Evolutionary conservation across 805 yeast genomes (phyloP), one percentile per base, ranked within the genome.

Genomic region (Saccharomycopsis microspora): DNA sequence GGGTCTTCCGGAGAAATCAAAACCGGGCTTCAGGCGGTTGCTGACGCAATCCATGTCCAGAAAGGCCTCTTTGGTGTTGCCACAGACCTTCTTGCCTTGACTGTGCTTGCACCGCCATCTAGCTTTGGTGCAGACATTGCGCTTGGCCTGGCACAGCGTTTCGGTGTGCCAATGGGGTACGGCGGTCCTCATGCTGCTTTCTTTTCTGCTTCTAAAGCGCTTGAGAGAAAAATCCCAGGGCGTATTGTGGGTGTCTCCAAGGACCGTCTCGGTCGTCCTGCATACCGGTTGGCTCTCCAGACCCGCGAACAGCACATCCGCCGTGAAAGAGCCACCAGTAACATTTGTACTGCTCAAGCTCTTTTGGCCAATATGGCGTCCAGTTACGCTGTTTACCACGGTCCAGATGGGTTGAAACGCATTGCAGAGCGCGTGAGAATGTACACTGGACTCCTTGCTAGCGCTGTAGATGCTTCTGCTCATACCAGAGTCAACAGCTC

Each of bases 101-200:
- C 96, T 0, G 63, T 93, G 39, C 66, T 90, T 51, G 79, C 82
- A 57, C 85, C 97, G 11, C 98, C 98, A 3, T 69, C 83, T 19
- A 72, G 76, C 39, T 85, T 84, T 58, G 88, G 87, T 47, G 97
- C 97, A 40, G 98, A 93, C 63, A 83, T 93, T 44, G 96, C 83
- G 1, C 69, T 93, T 41, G 98, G 98, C 43, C 78, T 88, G 5
- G 75, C 97, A 4, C 98, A 93, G 71, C 75, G 98, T 64, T 87
- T 93, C 58, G 98, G 98, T 59, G 97, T 90, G 38, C 97, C 98
- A 47, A 76, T 90, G 70, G 98, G 97, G 5, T 93, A 80, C 62
- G 98, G 98, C 60, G 98, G 98, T 27, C 98, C 98, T 3, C 98
- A 93, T 64, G 97, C 98, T 42, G 98, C 96, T 0, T 93, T 86